Evolutionary conservation across 2,329 filamentous ascomycete species (phyloP), one percentile per base, ranked within the genome.

Genomic region (Talaromyces funiculosus): DNA sequence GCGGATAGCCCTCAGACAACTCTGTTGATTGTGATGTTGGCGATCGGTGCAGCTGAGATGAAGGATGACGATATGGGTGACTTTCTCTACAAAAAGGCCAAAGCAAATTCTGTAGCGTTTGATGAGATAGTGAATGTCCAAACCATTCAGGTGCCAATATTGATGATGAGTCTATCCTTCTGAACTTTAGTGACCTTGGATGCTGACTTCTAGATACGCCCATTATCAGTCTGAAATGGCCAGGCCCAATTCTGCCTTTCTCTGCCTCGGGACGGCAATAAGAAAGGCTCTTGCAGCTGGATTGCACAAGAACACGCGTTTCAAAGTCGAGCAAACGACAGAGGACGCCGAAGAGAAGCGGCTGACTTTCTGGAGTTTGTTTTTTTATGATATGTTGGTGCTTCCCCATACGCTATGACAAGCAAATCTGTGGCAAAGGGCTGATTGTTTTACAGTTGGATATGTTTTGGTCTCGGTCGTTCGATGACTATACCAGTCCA

Each of bases 101-200:
- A 77, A 63, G 70, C 72, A 29, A 73, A 73, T 0, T 66, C 71
- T 12, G 65, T 65, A 5, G 67, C 71, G 5, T 68, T 76, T 51
- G 77, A 80, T 49, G 77, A 80, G 26, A 72, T 78, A 16, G 77
- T 80, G 2, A 80, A 80, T 45, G 64, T 78, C 14, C 75, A 79
- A 56, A 73, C 73, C 1, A 69, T 80, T 3, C 78, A 80, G 60
- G 70, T 78, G 6, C 71, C 76, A 0, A 64, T 78, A 14, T 67
- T 79, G 31, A 78, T 80, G 75, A 79, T 79, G 76, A 77, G 77
- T 75, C n/a, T 29, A 8, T n/a, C 64, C 35, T 45, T 37, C 37
- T 3, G 3, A 7, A 1, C 8, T 8, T 18, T 6, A 18, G 2
- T 45, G 10, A n/a, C n/a, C 26, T n/a, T n/a, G 7, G 18, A 58